These are phyloP conservation scores for Rhytidhysteron rufulum DNA, from an alignment of 2,329 filamentous ascomycete species.

Conservation along the genomic window DNA sequence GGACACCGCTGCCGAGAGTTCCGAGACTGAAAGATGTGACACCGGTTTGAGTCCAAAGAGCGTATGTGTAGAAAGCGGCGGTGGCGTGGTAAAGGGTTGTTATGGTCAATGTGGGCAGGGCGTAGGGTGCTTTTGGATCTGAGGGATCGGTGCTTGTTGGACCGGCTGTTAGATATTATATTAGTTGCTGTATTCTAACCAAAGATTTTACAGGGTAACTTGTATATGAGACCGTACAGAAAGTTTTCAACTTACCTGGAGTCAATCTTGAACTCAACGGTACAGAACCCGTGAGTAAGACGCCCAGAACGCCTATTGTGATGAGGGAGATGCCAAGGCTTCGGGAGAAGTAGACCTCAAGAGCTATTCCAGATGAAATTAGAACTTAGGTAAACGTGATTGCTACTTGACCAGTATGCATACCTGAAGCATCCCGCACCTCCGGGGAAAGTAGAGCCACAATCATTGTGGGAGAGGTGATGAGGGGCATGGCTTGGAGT, in stretches of 20 bases:
- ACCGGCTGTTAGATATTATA: slow-evolving; percentile 13
- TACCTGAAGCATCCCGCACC: slow-evolving; percentile 53
- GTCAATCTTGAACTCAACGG: slow-evolving; percentile 55
- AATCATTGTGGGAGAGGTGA: slow-evolving; percentile 59
- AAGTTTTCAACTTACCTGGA: slow-evolving; percentile 17
- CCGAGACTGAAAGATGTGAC: slow-evolving; percentile 60
- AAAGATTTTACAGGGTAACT: no score
- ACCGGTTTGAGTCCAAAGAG: slow-evolving; percentile 55
- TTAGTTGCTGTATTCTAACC: no score
- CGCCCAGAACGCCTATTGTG: slow-evolving; percentile 58
- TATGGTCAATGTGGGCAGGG: slow-evolving; percentile 62
- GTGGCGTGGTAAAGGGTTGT: slow-evolving; percentile 64
- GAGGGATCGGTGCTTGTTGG: slow-evolving; percentile 32
- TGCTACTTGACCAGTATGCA: slow-evolving; percentile 8
- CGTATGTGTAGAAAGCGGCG: slow-evolving; percentile 61
- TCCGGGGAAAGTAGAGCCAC: slow-evolving; percentile 57
- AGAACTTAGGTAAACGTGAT: background rate
- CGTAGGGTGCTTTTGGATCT: slow-evolving; percentile 44
- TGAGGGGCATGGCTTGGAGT: slow-evolving; percentile 49
- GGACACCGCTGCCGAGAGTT: slow-evolving; percentile 51
- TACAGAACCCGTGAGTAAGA: slow-evolving; percentile 67
- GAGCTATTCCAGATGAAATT: no score
- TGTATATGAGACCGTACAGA: background rate
- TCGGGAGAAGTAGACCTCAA: slow-evolving; percentile 72
- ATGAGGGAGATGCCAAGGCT: slow-evolving; percentile 66